Conservation (phyloP, 2,329 filamentous ascomycete species). For the Diaporthe capsici region DNA sequence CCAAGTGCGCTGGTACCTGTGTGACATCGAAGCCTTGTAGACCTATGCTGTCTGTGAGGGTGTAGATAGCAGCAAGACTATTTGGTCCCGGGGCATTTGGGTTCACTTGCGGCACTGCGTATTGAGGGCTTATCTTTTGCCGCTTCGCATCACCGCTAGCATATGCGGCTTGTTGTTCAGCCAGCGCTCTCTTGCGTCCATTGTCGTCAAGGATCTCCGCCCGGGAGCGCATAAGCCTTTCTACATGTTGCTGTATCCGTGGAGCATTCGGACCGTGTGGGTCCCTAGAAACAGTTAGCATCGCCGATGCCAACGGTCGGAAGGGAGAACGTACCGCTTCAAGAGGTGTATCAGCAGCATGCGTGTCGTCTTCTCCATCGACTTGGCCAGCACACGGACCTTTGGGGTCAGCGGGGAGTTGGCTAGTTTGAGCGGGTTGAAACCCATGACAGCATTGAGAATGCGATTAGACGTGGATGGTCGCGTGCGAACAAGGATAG, state of each 20-base stretch:
- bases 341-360: slow-evolving; percentile 86
- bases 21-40: slow-evolving; percentile 87
- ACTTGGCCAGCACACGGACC: slow-evolving; percentile 86
- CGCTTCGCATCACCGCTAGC: slow-evolving; percentile 87
- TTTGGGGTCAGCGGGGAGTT: slow-evolving; percentile 83
- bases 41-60: slow-evolving; percentile 81
- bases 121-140: slow-evolving; percentile 75
- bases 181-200: slow-evolving; percentile 81
- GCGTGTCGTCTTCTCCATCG: slow-evolving; percentile 94
- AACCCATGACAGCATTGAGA: slow-evolving; percentile 85
- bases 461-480: slow-evolving; percentile 88
- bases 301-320: slow-evolving; percentile 37
- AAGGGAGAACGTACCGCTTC: slow-evolving; percentile 72
- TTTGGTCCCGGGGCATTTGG: slow-evolving; percentile 82
- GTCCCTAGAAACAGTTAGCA: slow-evolving; percentile 68
- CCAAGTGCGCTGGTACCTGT: slow-evolving; percentile 80
- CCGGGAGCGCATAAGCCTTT: slow-evolving; percentile 83
- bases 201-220: slow-evolving; percentile 85
- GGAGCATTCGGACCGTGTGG: slow-evolving; percentile 81
- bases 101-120: slow-evolving; percentile 67
- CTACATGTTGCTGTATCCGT: slow-evolving; percentile 89
- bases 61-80: slow-evolving; percentile 87
- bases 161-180: slow-evolving; percentile 71
- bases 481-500: slow-evolving; percentile 84
- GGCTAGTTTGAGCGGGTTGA: slow-evolving; percentile 89